Evolutionary conservation across 768 basidiomycete species (phyloP).

Genomic region (Gyrodon lividus): DNA sequence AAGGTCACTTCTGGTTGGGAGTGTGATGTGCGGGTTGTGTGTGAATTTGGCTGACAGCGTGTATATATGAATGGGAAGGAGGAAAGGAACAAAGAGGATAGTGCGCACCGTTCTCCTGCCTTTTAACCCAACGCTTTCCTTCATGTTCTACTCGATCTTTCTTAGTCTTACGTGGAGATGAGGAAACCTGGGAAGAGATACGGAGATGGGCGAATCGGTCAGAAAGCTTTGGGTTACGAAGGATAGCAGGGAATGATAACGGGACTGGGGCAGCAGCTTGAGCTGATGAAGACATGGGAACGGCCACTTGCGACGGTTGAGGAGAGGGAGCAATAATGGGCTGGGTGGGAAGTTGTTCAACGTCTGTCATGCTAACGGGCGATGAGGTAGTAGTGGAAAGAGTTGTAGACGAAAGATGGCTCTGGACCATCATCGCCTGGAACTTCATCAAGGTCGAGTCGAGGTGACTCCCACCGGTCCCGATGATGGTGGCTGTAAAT

Average conservation of each 20-base stretch:
- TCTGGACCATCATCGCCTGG: no score
- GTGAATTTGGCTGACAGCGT: conserved; percentile 56
- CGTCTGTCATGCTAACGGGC: conserved; percentile 8
- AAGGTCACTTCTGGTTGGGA: conserved; percentile 61
- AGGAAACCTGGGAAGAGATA: conserved; percentile 10
- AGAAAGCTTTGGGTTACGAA: conserved; percentile 56
- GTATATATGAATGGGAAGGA: conserved; percentile 2
- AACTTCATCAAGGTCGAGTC: no score
- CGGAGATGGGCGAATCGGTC: conserved; percentile 56
- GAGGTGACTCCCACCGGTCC: no score
- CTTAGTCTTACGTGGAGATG: conserved; percentile 28
- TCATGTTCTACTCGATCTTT: conserved; percentile 62
- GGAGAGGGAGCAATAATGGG: neutral
- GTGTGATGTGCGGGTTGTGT: conserved; percentile 69
- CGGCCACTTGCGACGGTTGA: neutral
- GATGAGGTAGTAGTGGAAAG: no score
- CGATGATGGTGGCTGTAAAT: no score
- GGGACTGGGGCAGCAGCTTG: conserved; percentile 34
- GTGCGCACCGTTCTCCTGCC: conserved; percentile 72
- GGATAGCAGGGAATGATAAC: conserved; percentile 70
- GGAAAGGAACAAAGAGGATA: neutral
- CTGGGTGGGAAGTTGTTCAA: neutral
- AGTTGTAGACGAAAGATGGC: no score
- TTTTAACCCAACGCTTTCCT: conserved; percentile 74
- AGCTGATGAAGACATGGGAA: neutral